A percentile compares a stretch with the other conserved stretches of the same genome.
These are phyloP conservation scores for Plasmodium inui DNA, from an alignment of 169 alveolate genomes.

Conservation along the genomic window DNA sequence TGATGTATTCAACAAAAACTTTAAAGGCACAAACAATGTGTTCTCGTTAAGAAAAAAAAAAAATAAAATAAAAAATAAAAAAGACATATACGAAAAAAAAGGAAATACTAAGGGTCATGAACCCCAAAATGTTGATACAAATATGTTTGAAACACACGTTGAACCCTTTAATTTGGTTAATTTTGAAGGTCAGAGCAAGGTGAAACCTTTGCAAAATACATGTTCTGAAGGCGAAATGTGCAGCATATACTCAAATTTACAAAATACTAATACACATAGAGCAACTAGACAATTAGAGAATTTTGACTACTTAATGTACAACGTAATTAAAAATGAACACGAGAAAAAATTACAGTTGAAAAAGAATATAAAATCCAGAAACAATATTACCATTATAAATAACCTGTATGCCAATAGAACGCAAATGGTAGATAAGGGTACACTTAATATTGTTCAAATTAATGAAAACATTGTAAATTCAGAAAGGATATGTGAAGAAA, in stretches of 20 bases:
- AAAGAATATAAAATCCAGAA: background rate
- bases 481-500: background rate
- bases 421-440: slow-evolving; percentile 6
- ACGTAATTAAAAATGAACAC: slow-evolving; percentile 14
- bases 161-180: slow-evolving; percentile 10
- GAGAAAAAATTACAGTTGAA: background rate
- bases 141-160: background rate
- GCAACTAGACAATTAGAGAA: background rate
- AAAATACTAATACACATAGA: slow-evolving; percentile 1
- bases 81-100: slow-evolving; percentile 1
- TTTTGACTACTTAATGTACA: slow-evolving; percentile 17
- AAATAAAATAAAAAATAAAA: background rate
- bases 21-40: slow-evolving; percentile 19
- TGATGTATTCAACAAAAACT: slow-evolving; percentile 11
- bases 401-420: slow-evolving; percentile 20
- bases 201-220: background rate
- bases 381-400: slow-evolving; percentile 5
- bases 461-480: slow-evolving; percentile 19
- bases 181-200: slow-evolving; percentile 14
- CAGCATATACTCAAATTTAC: slow-evolving; percentile 8
- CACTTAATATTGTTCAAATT: slow-evolving; percentile 13
- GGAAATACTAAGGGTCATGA: background rate
- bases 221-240: slow-evolving; percentile 29
- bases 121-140: background rate
- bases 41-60: slow-evolving; percentile 34